Base-by-base conservation (phyloP, 2,329 filamentous ascomycete genomes). In the Aspergillus sp. region DNA sequence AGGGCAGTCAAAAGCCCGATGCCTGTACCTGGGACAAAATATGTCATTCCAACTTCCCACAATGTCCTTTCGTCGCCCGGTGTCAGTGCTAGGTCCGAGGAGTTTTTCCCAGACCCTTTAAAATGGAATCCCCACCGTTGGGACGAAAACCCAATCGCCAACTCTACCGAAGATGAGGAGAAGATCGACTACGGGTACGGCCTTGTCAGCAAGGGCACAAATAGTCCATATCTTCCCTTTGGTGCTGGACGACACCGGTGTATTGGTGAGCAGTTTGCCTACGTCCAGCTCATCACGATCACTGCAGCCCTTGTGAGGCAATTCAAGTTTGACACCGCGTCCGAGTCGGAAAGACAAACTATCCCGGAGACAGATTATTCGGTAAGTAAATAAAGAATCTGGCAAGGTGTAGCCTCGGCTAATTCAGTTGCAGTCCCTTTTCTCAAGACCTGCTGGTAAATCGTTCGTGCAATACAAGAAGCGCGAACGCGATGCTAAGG, bases 201-300 rank as follows among this genome's bases (percentile, higher is more conserved):
- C 61, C 81, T 96, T 51, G 90, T 97, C 65, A 93, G 86, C 82
- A 96, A 97, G 82, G 93, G 93, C 56, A 88, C 91, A 14, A 86
- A 86, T 59, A 96, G 90, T 52, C 93, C 93, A 0, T 98, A 97
- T 74, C 85, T 98, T 48, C 93, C 93, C 2, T 98, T 98, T 71
- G 93, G 93, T 58, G 93, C 93, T 31, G 93, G 93, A 43, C 84
- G 93, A 65, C 93, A 98, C 77, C 84, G 93, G 64, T 98, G 93
- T 77, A 97, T 98, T 70, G 93, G 93, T 64, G 93, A 98, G 82
- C 91, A 96, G 70, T 98, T 97, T 74, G 93, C 93, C 66, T 96
- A 96, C 73, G 83, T 96, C 57, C 93, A 98, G 78, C 81, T 98
- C 62, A 89, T 93, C 72, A 92, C 91, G 45, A 96, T 98, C 64